Evolutionary conservation across 495 filamentous ascomycete species (phyloP).

Genomic region (Usnea hakonensis): DNA sequence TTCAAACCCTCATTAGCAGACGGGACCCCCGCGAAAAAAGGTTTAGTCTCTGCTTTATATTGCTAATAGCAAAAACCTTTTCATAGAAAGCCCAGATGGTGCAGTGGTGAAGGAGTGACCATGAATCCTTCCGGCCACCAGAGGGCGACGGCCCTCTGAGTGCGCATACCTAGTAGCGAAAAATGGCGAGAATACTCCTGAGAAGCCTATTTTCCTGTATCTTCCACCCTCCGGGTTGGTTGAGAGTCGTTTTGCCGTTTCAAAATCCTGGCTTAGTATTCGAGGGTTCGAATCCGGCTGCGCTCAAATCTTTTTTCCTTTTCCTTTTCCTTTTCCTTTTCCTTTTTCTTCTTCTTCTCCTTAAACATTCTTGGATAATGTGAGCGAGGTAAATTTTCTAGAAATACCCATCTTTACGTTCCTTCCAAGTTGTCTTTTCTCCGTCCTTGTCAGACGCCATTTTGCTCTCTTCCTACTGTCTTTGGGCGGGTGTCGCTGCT

Average conservation of each 20-base stretch:
- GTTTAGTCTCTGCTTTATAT: background rate
- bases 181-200: background rate
- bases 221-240: background rate
- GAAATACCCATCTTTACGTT: no score
- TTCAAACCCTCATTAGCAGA: background rate
- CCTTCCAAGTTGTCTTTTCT: background rate
- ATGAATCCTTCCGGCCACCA: background rate
- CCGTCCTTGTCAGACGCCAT: background rate
- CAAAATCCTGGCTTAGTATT: background rate
- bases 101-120: background rate
- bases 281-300: background rate
- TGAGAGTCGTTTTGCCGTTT: background rate
- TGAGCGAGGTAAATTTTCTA: no score
- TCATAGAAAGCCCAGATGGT: background rate
- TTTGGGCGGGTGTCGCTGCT: no score
- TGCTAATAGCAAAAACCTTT: background rate
- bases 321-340: background rate
- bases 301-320: background rate
- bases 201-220: background rate
- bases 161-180: background rate
- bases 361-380: no score
- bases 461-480: background rate
- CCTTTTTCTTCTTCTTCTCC: background rate
- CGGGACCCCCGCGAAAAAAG: background rate
- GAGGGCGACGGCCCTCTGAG: background rate